A percentile compares a stretch with the other conserved stretches of the same genome.
Evolutionary conservation across 1,284 basidiomycete genomes (phyloP).

Genomic region (Cutaneotrichosporon sp.): DNA sequence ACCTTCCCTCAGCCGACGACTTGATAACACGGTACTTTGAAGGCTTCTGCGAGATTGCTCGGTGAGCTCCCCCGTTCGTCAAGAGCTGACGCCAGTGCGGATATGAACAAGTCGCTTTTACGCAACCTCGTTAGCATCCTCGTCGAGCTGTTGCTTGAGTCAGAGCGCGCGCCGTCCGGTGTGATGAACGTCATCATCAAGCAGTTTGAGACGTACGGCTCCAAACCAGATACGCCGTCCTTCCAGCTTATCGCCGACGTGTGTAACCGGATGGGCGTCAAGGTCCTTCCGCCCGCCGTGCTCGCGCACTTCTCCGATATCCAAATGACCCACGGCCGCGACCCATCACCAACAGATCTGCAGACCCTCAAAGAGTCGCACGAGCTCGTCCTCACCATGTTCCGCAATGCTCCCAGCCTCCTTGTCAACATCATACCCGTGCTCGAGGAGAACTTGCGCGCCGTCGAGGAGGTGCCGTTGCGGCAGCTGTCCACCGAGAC

Average conservation of each 20-base stretch:
- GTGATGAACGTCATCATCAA: constrained; percentile 79
- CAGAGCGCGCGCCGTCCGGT: constrained; percentile 67
- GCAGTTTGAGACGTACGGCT: constrained; percentile 74
- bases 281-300: constrained; percentile 77
- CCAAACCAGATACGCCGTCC: constrained; percentile 67
- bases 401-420: constrained; percentile 74
- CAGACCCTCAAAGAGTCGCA: constrained; percentile 64
- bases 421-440: constrained; percentile 88
- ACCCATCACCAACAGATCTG: constrained; percentile 57
- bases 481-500: constrained; percentile 77
- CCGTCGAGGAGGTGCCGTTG: constrained; percentile 67
- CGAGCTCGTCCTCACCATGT: constrained; percentile 78
- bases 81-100: constrained; percentile 54
- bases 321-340: constrained; percentile 61
- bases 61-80: constrained; percentile 46
- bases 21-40: constrained; percentile 80
- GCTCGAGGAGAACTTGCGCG: constrained; percentile 83
- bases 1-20: constrained; percentile 81
- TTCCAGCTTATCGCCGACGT: constrained; percentile 84
- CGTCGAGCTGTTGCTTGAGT: constrained; percentile 84
- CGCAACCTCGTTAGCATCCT: constrained; percentile 86
- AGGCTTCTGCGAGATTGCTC: constrained; percentile 75
- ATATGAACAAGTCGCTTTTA: constrained; percentile 85
- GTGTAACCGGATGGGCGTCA: constrained; percentile 78
- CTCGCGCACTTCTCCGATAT: constrained; percentile 88